Base-by-base conservation (phyloP, 2,329 filamentous ascomycete species). In the Colletotrichum orbiculare region DNA sequence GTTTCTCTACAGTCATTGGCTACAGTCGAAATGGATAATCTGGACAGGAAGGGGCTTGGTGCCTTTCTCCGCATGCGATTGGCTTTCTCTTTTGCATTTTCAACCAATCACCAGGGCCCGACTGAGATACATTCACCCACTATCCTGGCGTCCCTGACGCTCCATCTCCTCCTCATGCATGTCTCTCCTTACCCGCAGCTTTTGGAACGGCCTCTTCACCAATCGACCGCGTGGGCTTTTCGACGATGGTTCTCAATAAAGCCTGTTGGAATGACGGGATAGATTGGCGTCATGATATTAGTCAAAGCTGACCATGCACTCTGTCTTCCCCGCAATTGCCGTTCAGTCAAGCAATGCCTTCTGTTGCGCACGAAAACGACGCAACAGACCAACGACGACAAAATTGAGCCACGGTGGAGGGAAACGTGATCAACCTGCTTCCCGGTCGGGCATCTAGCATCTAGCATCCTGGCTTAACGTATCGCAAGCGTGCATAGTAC, bases 181-280 rank as follows among this genome's bases (percentile, higher is more conserved):
- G 73, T 76, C 73, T 76, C 71, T 73, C 72, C 72, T 57, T 74
- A 72, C 69, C 71, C 66, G 71, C 68, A 63, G 63, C 67, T 67
- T 56, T 55, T 47, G 54, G 64, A 66, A 67, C 45, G 65, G 45
- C 15, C 17, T 60, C 60, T 50, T 58, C 13, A 38, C 62, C 58
- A 61, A 62, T 64, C 61, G 45, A 52, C 47, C 35, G 43, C 58
- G 45, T 57, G 17, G 53, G 34, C 42, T 66, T 42, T 37, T 57
- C 63, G 62, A 65, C 15, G 39, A 48, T 13, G 38, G 17, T 63
- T 37, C 58, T 53, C 58, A 53, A 47, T 66, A 41, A 43, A 42
- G 58, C 35, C 42, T 17, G 13, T 43, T 38, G 37, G 35, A n/a
- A 52, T 43, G 37, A 43, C 62, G 37, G 58, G 53, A 42, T 34